A percentile compares a stretch with the other conserved stretches of the same genome.
phyloP scores from a whole-genome alignment of 225 moss, liverwort and hornwort species.

The Climacium dendroides region DNA sequence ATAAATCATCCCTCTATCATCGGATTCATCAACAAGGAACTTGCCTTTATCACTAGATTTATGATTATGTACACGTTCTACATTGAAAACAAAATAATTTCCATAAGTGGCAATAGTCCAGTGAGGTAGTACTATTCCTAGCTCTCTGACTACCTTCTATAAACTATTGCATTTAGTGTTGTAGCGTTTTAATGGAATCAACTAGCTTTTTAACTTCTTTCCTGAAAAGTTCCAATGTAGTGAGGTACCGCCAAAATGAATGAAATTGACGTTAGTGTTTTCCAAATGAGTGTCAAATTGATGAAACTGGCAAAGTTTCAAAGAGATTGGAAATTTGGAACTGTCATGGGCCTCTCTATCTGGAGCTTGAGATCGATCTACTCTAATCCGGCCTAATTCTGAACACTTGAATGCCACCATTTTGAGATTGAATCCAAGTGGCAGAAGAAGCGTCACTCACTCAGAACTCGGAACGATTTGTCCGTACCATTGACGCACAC shows the following conservation, averaged over 20 bases:
- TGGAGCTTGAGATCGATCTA: neutral
- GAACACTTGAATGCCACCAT: neutral
- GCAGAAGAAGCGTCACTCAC: neutral
- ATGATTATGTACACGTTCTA: neutral
- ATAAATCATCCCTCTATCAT: neutral
- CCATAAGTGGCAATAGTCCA: neutral
- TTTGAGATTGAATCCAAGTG: neutral
- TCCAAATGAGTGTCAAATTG: neutral
- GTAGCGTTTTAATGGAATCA: neutral
- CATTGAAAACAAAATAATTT: neutral
- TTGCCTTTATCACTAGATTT: neutral
- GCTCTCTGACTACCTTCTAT: no score
- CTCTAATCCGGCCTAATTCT: neutral
- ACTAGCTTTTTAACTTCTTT: no score
- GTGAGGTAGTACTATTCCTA: no score
- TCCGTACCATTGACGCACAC: neutral
- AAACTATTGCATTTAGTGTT: neutral
- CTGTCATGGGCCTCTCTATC: no score
- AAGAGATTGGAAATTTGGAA: neutral
- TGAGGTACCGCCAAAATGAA: neutral
- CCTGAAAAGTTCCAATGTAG: no score
- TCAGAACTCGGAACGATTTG: no score
- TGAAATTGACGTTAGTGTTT: neutral
- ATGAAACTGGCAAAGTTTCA: neutral
- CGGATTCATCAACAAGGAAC: neutral